Base-by-base conservation (phyloP, 495 filamentous ascomycete genomes). In the Chaetomium tenue region DNA sequence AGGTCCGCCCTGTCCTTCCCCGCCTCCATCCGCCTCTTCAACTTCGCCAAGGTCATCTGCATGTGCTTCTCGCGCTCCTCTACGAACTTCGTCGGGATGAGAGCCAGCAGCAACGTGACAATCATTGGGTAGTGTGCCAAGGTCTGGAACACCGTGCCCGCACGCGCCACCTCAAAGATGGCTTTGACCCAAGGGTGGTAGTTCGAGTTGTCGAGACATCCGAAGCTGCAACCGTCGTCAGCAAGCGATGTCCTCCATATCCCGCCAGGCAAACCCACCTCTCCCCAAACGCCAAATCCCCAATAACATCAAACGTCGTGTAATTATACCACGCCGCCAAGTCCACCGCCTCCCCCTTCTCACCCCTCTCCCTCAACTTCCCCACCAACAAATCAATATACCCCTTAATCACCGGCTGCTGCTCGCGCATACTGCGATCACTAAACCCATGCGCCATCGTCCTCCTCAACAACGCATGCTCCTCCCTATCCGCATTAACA, bases 251-350 rank as follows among this genome's bases (percentile, higher is more conserved):
- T 37, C 3, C 12, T 9, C 22, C 18, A n/a, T 1, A 20, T 2
- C 46, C 46, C 3, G 23, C 11, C 47, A 0, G 18, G 4, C 20
- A 3, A 25, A 60, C 65, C 22, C 40, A 71, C 63, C 73, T 68
- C 64, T 87, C 79, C 0, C 84, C 84, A 73, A 87, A 87, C 23
- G 80, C 78, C 40, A 89, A 73, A 66, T 87, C 84, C 4, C 85
- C 85, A 68, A 86, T 86, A 30, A 87, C 74, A 68, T 88, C 86
- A 65, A 89, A 88, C 16, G 84, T 86, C 0, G 79, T 82, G 64
- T 71, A 87, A 51, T 85, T 86, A 60, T 82, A 84, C 86, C 84
- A 87, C 33, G 79, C 72, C 5, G 71, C 70, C 48, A 88, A 70
- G 54, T 83, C 75, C 2, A 85, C 68, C 8, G 67, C 22, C 25